These are phyloP conservation scores for Fusarium sp. DNA, from an alignment of 2,329 filamentous ascomycete genomes.

Conservation along the genomic window DNA sequence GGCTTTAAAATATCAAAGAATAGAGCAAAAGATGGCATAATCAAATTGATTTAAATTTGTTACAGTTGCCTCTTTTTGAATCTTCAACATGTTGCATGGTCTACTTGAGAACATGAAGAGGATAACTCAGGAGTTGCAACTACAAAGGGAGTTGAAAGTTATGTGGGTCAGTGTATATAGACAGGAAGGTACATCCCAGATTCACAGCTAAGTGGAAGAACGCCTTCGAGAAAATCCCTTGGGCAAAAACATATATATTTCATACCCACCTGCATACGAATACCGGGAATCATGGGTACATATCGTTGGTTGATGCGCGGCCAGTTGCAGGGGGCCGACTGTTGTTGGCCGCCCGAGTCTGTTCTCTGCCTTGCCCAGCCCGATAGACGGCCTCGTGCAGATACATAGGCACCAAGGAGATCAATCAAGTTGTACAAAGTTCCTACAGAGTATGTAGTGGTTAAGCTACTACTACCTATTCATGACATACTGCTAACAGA, in stretches of 20 bases:
- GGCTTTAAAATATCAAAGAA: background rate
- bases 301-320: background rate
- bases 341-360: constrained; percentile 2
- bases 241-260: background rate
- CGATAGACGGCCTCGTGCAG: constrained; percentile 11
- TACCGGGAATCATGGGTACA: background rate
- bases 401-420: background rate
- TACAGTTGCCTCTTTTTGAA: background rate
- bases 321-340: constrained; percentile 13
- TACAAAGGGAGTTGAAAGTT: background rate
- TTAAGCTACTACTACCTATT: background rate
- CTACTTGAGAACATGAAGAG: no score
- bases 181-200: background rate
- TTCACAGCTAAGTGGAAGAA: background rate
- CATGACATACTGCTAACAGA: background rate
- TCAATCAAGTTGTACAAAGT: background rate
- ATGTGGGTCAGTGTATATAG: background rate
- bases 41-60: background rate
- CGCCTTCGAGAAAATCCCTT: background rate
- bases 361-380: background rate
- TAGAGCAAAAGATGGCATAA: background rate
- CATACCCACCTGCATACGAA: background rate
- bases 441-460: background rate
- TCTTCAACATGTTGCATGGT: background rate
- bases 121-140: background rate